Evolutionary conservation across 495 filamentous ascomycete genomes (phyloP).

Genomic region (Choiromyces venosus): DNA sequence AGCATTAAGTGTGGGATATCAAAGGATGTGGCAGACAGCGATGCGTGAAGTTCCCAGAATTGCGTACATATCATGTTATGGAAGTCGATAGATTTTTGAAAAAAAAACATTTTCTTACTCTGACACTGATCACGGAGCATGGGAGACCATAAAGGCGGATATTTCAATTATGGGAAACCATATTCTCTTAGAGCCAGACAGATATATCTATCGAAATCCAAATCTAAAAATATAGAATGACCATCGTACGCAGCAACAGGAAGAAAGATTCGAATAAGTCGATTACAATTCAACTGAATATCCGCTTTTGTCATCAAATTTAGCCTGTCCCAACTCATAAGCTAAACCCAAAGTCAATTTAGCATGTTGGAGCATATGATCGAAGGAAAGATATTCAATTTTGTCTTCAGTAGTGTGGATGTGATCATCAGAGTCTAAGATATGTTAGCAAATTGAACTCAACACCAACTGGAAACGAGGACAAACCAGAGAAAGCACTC

Average conservation of each 20-base stretch:
- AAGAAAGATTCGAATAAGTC: not conserved
- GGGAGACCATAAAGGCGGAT: not conserved
- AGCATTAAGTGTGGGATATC: conserved; percentile 50
- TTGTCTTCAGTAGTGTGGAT: conserved; percentile 88
- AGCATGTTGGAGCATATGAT: conserved; percentile 97
- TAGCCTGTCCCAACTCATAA: conserved; percentile 56
- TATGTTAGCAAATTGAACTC: conserved; percentile 51
- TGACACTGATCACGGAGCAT: not conserved
- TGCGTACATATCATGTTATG: not conserved
- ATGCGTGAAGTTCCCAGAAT: not conserved
- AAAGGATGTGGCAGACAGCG: not conserved
- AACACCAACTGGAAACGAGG: not conserved
- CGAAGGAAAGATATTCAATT: conserved; percentile 83
- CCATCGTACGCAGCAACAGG: not conserved
- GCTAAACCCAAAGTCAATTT: conserved; percentile 83
- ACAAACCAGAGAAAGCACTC: conserved; percentile 35
- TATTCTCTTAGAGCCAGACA: not conserved
- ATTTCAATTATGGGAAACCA: not conserved
- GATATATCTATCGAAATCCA: not conserved
- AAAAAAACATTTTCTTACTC: not conserved
- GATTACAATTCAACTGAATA: not conserved
- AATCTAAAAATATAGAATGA: not conserved
- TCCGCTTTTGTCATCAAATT: conserved; percentile 22
- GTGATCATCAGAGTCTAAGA: conserved; percentile 75
- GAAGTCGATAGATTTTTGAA: not conserved